Percentiles rank a stretch among this genome's conserved stretches.
phyloP scores from a whole-genome alignment of 2,329 filamentous ascomycete genomes.

The Colletotrichum sp. region DNA sequence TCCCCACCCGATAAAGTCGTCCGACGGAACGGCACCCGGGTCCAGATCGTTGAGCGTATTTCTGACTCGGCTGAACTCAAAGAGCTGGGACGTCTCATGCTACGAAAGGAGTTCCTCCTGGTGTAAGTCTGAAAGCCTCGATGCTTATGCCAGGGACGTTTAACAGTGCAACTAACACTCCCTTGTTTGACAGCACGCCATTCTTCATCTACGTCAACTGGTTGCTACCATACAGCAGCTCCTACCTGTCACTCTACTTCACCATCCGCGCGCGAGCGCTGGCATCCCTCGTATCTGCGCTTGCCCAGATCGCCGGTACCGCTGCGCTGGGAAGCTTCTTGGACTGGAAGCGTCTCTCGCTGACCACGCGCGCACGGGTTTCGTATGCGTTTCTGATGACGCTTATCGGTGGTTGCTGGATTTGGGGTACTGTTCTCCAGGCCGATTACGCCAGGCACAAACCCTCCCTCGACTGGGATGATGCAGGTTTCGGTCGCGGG shows the following conservation, averaged over 20 bases:
- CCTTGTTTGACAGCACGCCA: neutral
- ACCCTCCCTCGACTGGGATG: slow-evolving; percentile 31
- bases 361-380: slow-evolving; percentile 25
- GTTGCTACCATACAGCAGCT: slow-evolving; percentile 20
- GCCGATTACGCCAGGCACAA: slow-evolving; percentile 26
- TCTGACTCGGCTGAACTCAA: slow-evolving; percentile 27
- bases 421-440: slow-evolving; percentile 33
- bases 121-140: neutral
- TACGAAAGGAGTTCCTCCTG: slow-evolving; percentile 25
- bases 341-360: slow-evolving; percentile 24
- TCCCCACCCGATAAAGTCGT: slow-evolving; percentile 31
- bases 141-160: neutral
- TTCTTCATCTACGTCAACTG: slow-evolving; percentile 28
- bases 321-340: slow-evolving; percentile 29
- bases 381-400: slow-evolving; percentile 28
- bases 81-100: slow-evolving; percentile 22
- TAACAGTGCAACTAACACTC: neutral
- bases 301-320: slow-evolving; percentile 28
- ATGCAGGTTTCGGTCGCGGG: slow-evolving; percentile 26
- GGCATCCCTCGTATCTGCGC: slow-evolving; percentile 26
- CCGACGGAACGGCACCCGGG: slow-evolving; percentile 28
- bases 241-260: slow-evolving; percentile 26
- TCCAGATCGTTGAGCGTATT: slow-evolving; percentile 24
- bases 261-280: slow-evolving; percentile 23
- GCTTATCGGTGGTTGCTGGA: slow-evolving; percentile 30